These are phyloP conservation scores for Ophiostoma novo-ulmi DNA, from an alignment of 2,329 filamentous ascomycete species.

Conservation along the genomic window DNA sequence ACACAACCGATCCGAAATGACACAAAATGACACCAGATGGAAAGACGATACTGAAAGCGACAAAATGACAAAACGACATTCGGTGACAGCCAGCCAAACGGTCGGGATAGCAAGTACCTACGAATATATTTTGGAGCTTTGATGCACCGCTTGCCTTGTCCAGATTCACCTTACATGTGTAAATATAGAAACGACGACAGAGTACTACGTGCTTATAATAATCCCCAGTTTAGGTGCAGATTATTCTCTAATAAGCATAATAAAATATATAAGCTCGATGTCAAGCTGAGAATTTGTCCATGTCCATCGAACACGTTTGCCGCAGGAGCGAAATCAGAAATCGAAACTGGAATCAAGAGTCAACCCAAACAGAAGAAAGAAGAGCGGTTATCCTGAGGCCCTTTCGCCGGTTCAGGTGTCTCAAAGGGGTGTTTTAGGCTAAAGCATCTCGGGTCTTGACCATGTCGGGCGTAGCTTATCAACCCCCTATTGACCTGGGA, in stretches of 20 bases:
- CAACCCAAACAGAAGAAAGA: not conserved
- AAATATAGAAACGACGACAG: not conserved
- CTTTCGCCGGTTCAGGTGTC: conserved; percentile 5
- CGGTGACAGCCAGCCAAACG: not conserved
- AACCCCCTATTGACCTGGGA: conserved; percentile 11
- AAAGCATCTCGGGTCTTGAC: conserved; percentile 18
- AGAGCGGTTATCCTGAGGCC: not conserved
- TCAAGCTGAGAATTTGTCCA: not conserved
- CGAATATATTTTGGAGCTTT: not conserved
- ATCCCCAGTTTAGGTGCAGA: too few species aligned
- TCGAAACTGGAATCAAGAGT: not conserved
- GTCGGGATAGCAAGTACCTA: not conserved
- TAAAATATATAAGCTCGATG: not conserved
- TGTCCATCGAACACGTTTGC: not conserved
- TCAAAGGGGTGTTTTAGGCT: conserved; percentile 14
- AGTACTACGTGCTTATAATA: too few species aligned
- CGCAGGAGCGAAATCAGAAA: not conserved
- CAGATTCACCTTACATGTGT: conserved; percentile 1
- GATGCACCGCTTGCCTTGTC: conserved; percentile 4
- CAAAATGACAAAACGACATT: not conserved
- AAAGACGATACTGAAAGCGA: not conserved
- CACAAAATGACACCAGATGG: not conserved
- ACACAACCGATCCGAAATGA: not conserved
- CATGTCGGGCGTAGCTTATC: conserved; percentile 21
- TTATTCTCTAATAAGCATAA: not conserved